A percentile compares a stretch with the other conserved stretches of the same genome.
Evolutionary conservation across 78 protist genomes (phyloP).

Genomic region (Speleostelium caveatum): DNA sequence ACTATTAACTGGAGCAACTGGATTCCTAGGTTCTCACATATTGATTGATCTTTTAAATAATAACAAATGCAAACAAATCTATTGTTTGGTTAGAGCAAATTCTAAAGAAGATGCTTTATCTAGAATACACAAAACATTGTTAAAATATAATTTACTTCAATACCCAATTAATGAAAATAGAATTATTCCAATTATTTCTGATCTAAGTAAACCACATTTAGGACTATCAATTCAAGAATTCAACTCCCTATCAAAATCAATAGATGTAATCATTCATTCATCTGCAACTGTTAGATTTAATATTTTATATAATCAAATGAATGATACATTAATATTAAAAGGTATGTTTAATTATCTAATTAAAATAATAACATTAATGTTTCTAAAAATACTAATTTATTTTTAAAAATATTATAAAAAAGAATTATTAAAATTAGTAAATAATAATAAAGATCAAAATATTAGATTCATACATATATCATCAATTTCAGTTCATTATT

Average conservation of each 20-base stretch:
- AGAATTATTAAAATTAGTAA: too few relatives aligned
- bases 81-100: conserved; percentile 21
- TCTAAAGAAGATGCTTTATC: not conserved
- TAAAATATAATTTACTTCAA: not conserved
- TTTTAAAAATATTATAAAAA: too few relatives aligned
- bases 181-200: conserved; percentile 3
- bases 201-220: not conserved
- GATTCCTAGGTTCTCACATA: conserved; percentile 20
- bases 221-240: not conserved
- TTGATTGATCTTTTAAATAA: not conserved
- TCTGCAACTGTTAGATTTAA: not conserved
- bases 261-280: not conserved
- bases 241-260: not conserved
- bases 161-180: too few relatives aligned
- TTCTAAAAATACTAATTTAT: too few relatives aligned
- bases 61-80: not conserved
- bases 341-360: too few relatives aligned
- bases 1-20: conserved; percentile 60
- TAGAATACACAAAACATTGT: not conserved
- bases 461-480: too few relatives aligned
- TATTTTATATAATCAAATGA: not conserved
- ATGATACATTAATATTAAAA: too few relatives aligned
- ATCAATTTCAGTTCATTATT: too few relatives aligned
- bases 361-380: too few relatives aligned
- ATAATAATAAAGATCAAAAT: too few relatives aligned